Conservation (phyloP, 2,329 filamentous ascomycete genomes). For the Diplodia sapinea region DNA sequence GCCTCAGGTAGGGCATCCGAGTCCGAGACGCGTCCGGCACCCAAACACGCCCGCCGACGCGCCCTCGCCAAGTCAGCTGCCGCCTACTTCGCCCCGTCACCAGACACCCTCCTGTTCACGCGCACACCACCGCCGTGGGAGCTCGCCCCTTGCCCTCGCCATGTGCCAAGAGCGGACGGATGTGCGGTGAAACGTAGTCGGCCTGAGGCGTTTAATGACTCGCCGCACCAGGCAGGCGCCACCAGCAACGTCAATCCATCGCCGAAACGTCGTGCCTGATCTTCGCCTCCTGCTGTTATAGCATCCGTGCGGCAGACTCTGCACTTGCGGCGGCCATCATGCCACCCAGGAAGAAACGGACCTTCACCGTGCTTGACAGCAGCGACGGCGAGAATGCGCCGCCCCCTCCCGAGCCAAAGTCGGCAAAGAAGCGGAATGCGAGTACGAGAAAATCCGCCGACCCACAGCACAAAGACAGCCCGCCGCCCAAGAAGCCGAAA, state of each 20-base stretch:
- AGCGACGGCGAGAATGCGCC: constrained; percentile 22
- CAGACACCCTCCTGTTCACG: not conserved
- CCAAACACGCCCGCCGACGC: constrained; percentile 8
- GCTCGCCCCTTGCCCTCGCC: not conserved
- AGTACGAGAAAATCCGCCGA: constrained; percentile 20
- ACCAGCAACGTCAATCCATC: constrained; percentile 15
- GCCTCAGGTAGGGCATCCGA: not conserved
- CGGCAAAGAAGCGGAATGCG: constrained; percentile 10
- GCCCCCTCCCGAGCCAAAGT: not conserved
- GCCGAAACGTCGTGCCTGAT: constrained; percentile 16
- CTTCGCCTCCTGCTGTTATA: constrained; percentile 13
- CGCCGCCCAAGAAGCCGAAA: constrained; percentile 24
- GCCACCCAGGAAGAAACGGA: constrained; percentile 28
- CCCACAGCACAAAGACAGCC: not conserved
- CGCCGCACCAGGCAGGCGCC: constrained; percentile 23
- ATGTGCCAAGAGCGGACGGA: constrained; percentile 11
- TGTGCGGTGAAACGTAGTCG: constrained; percentile 25
- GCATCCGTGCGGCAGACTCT: constrained; percentile 17
- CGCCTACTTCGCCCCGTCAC: not conserved
- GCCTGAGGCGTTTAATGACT: constrained; percentile 27
- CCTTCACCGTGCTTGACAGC: constrained; percentile 24
- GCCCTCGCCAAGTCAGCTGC: constrained; percentile 21
- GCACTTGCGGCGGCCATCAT: constrained; percentile 22
- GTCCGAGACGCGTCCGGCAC: constrained; percentile 10
- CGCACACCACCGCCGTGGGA: too few species aligned